Evolutionary conservation across 1,284 basidiomycete genomes (phyloP), one percentile per base, ranked within the genome.

Genomic region (Marasmius fiardii): DNA sequence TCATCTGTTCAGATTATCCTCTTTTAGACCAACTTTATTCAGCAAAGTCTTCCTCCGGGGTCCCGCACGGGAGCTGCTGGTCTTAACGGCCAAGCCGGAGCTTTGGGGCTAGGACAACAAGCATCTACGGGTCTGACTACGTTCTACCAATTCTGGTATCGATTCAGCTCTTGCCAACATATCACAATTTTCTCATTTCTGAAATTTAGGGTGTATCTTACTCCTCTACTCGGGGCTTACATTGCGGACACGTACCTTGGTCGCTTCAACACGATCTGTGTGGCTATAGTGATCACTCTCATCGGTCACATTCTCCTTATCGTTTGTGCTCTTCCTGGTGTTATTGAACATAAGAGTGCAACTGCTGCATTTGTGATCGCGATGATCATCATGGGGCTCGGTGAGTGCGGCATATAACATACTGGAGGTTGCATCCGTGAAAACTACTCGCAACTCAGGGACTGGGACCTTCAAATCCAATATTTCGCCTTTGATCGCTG

Each of bases 401-500:
- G 57, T 55, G 12, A 37, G 50, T 21, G 12, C n/a, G 14, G 5
- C 23, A 21, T n/a, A 6, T 52, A 12, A 35, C 14, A 18, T 14
- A 34, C n/a, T n/a, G n/a, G n/a, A n/a, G n/a, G 37, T 33, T 53
- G 6, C 26, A 24, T 18, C 85, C 61, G 83, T 83, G 67, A 78
- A 72, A 16, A 4, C 10, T 10, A 43, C 26, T 28, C 6, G 21
- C 28, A 20, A 16, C 41, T 26, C 43, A 45, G 74, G 75, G 8
- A 88, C 92, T 3, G 92, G 92, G 20, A 78, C 84, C 28, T 92
- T 95, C 80, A 93, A 93, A 72, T 69, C 85, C 0, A 93, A 93
- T 67, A 85, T 90, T 56, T 88, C 86, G 0, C 89, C 90, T 0
- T 74, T 93, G 54, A 78, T 93, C 37, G 91, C 90, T 41, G 89